Base-by-base conservation (phyloP, 78 protist genomes). In the Fonticula alba region DNA sequence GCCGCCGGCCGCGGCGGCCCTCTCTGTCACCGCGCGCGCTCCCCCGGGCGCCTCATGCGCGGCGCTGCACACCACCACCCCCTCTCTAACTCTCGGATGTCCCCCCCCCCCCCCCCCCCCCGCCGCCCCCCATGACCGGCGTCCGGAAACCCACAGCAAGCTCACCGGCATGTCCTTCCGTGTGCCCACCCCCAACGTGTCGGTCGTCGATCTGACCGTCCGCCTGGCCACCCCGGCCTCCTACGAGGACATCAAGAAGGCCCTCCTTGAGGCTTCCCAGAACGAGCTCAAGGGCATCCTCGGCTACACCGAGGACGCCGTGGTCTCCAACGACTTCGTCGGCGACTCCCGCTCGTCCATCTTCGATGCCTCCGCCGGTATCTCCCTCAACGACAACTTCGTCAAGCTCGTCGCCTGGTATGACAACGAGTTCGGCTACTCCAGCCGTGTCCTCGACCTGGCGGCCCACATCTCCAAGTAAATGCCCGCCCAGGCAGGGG, bases 81-180 rank as follows among this genome's bases (percentile, higher is more conserved):
- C n/a, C n/a, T n/a, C n/a, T n/a, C n/a, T n/a, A n/a, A n/a, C n/a
- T n/a, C n/a, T n/a, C n/a, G n/a, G n/a, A n/a, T n/a, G n/a, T n/a
- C n/a, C n/a, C n/a, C n/a, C n/a, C n/a, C n/a, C n/a, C n/a, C n/a
- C n/a, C n/a, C n/a, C n/a, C n/a, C n/a, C n/a, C n/a, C n/a, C n/a
- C n/a, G n/a, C n/a, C n/a, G n/a, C n/a, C n/a, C n/a, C n/a, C n/a
- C n/a, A n/a, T n/a, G n/a, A n/a, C n/a, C n/a, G n/a, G n/a, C n/a
- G n/a, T 38, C 98, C 98, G 36, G 62, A 41, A 19, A 69, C 91
- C 62, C 71, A 84, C 71, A 95, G 97, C 62, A 94, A 94, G 82
- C 84, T 96, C 49, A 96, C 99, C 0, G 99, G 99, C 64, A 96
- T 96, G 98, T 72, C 98, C 61, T 92, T 96, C 95, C 95, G 98